Base-by-base conservation (phyloP, 768 basidiomycete genomes). In the Boletus edulis region DNA sequence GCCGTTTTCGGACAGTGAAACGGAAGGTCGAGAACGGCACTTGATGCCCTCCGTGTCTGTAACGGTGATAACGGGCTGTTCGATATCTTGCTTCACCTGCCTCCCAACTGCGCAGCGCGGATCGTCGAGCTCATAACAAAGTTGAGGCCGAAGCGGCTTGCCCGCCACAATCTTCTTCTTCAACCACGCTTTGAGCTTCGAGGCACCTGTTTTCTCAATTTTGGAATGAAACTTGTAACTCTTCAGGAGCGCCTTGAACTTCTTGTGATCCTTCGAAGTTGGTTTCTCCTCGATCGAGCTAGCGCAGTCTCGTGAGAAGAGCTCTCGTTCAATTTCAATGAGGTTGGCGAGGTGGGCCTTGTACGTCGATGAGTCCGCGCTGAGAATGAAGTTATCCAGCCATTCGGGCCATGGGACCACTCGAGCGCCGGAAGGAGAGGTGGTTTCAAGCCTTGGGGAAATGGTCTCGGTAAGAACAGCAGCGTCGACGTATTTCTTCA, bases 111-210 rank as follows among this genome's bases (percentile, higher is more conserved):
- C 69, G 47, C 76, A 79, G 24, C 62, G 56, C 4, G 66, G 65
- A 53, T 74, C 73, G 40, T 79, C 75, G 22, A 78, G 63, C 14
- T 78, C 78, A 22, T 73, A 64, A 20, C 73, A 72, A 22, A 80
- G 65, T 53, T 77, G 72, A 12, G 77, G 57, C 47, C 65, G 75
- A 14, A 65, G 51, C 3, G 71, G 60, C n/a, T 73, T 75, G 22
- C 76, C 73, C 3, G 72, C 65, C 9, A 71, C 60, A 29, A 86
- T 74, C 57, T 85, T 85, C 58, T 80, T 81, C 70, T 78, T 83
- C 62, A 84, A 69, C 87, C 87, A 88, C 5, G 80, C 76, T 59
- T 81, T 85, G 43, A 88, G 65, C 58, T 76, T 81, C 44, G 79
- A 76, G 5, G 80, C 71, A 14, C 78, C 76, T 15, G 72, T 64